These are phyloP conservation scores for Cryptosporidium parvum DNA, from an alignment of 169 alveolate genomes.

Conservation along the genomic window DNA sequence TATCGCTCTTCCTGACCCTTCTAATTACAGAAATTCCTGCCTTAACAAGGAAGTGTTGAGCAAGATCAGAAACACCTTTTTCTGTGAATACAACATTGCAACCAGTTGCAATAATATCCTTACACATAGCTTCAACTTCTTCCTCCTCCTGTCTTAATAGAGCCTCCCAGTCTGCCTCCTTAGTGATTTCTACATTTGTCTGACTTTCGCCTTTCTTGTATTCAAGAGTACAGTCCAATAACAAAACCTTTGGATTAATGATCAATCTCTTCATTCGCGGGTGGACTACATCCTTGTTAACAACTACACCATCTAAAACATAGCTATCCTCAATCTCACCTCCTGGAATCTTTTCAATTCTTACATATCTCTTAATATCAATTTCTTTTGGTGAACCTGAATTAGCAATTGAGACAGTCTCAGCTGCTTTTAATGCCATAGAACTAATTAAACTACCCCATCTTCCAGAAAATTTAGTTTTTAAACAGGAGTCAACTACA, in stretches of 20 bases:
- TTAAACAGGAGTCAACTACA: slow-evolving; percentile 88
- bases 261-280: slow-evolving; percentile 96
- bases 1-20: slow-evolving; percentile 96
- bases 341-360: slow-evolving; percentile 99
- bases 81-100: slow-evolving; percentile 99
- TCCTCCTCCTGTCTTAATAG: slow-evolving; percentile 95
- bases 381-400: slow-evolving; percentile 88
- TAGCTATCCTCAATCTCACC: slow-evolving; percentile 95
- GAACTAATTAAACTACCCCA: slow-evolving; percentile 94
- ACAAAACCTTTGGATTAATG: slow-evolving; percentile 93
- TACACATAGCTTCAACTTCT: slow-evolving; percentile 96
- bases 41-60: slow-evolving; percentile 96
- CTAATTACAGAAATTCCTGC: slow-evolving; percentile 94
- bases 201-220: slow-evolving; percentile 98
- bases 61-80: slow-evolving; percentile 96
- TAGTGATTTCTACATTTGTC: slow-evolving; percentile 97
- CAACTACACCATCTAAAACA: slow-evolving; percentile 97
- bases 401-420: slow-evolving; percentile 85
- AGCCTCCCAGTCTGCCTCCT: slow-evolving; percentile 95
- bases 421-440: slow-evolving; percentile 95
- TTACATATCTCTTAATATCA: slow-evolving; percentile 95
- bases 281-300: slow-evolving; percentile 98
- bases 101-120: slow-evolving; percentile 92
- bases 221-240: slow-evolving; percentile 98
- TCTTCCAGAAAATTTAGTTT: slow-evolving; percentile 93